phyloP scores from a whole-genome alignment of 768 basidiomycete genomes.

The Ephemerocybe angulata region DNA sequence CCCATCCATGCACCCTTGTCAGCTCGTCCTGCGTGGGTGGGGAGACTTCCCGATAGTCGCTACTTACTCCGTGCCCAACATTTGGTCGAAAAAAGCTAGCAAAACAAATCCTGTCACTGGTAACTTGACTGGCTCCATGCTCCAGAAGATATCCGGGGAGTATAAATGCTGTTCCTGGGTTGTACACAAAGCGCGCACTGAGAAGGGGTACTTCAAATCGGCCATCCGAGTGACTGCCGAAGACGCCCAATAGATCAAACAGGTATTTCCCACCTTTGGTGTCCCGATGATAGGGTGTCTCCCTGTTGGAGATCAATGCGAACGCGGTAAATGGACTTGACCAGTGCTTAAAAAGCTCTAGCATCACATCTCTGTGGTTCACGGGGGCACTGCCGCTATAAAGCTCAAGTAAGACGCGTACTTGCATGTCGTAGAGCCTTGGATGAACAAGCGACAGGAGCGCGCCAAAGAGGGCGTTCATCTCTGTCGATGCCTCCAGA shows the following conservation, averaged over 20 bases:
- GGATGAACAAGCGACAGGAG: not conserved
- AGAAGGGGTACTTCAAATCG: not conserved
- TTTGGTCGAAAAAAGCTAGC: not conserved
- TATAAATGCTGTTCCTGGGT: not conserved
- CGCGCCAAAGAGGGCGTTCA: not conserved
- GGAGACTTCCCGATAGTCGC: too few species aligned
- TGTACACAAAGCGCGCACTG: not conserved
- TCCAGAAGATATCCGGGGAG: not conserved
- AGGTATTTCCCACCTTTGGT: not conserved
- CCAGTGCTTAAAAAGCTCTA: not conserved
- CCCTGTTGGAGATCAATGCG: not conserved
- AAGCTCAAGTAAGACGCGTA: not conserved
- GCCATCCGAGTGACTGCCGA: not conserved
- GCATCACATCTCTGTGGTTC: not conserved
- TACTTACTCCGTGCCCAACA: not conserved
- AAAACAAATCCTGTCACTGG: not conserved
- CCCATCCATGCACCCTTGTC: too few species aligned
- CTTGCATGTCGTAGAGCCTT: not conserved
- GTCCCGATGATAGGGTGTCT: not conserved
- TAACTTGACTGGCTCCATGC: not conserved
- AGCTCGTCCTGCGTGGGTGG: too few species aligned
- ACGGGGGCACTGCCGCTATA: not conserved
- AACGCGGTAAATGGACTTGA: not conserved
- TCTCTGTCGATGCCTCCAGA: not conserved
- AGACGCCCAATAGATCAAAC: not conserved